Percentiles rank a stretch among this genome's conserved stretches.
Evolutionary conservation across 208 protist genomes (phyloP).

Genomic region (Endotrypanum monterogeii): DNA sequence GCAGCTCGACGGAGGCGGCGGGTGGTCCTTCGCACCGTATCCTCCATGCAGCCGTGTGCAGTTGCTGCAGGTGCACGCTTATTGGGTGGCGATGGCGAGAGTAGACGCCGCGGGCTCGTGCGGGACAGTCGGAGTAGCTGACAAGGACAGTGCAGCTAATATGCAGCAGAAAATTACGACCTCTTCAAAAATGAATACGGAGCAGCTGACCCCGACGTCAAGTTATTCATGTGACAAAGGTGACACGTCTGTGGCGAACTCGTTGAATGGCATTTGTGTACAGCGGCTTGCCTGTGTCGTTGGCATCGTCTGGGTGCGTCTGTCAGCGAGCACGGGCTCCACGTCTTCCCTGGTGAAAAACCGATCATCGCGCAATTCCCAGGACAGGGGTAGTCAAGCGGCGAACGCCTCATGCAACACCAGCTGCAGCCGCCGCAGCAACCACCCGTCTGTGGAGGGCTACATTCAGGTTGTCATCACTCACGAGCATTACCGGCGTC

Average conservation of each 20-base stretch:
- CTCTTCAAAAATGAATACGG: background rate
- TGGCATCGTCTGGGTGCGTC: constrained; percentile 74
- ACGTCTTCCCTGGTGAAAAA: background rate
- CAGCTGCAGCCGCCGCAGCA: too few species aligned
- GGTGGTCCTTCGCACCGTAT: constrained; percentile 57
- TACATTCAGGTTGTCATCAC: constrained; percentile 77
- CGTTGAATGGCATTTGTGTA: background rate
- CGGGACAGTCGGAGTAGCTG: too few species aligned
- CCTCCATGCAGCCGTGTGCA: constrained; percentile 49
- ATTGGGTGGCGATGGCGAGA: constrained; percentile 33
- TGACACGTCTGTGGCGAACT: background rate
- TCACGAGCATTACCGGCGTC: constrained; percentile 33
- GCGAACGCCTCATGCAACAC: background rate
- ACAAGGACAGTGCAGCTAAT: background rate
- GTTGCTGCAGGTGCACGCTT: constrained; percentile 55
- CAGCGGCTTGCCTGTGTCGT: constrained; percentile 39
- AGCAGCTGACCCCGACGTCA: background rate
- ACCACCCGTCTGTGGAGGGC: constrained; percentile 45
- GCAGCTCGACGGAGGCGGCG: constrained; percentile 2
- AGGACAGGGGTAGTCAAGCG: background rate
- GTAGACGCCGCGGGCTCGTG: background rate
- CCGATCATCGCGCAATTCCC: background rate
- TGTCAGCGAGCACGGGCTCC: constrained; percentile 15
- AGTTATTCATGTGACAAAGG: background rate
- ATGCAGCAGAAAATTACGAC: background rate